Evolutionary conservation across 495 filamentous ascomycete genomes (phyloP), one percentile per base, ranked within the genome.

Genomic region (Podospora sp.): DNA sequence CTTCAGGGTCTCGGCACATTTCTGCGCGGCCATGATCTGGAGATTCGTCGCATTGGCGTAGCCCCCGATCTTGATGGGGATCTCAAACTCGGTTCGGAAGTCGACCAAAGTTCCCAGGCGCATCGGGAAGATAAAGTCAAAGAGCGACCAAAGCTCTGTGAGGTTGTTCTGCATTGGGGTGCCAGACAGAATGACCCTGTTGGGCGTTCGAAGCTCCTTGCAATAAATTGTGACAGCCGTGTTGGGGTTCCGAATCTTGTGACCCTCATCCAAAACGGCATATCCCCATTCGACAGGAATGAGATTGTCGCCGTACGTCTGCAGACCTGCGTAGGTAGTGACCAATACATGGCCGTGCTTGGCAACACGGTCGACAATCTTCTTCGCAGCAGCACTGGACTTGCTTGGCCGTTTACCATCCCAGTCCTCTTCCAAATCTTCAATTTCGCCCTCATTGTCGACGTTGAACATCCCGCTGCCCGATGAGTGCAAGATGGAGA

Each of bases 141-240:
- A 97, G 7, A 99, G 86, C 0, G 96, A 98, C 95, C 95, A 99
- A n/a, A 99, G 83, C 73, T 99, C 95, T 8, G 97, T 84, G 21
- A 99, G 90, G 75, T 98, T 99, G 78, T 99, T 99, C 76, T 99
- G 95, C 72, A 99, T 96, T 1, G 95, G 95, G 0, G 95, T 99
- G 8, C 95, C 95, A 0, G 95, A 97, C 6, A 98, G 82, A 66
- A 99, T 98, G 60, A 98, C 82, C 26, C 95, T 89, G 74, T 98
- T 94, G 3, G 88, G 83, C 7, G 95, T 98, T 35, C 88, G 84
- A 16, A 99, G 82, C 71, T 96, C 91, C 74, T 98, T 98, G 84
- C 91, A 96, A 71, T 91, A 90, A 57, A 97, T 90, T 0, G 95
- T 97, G 64, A 97, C 93, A 0, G 87, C 88, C 4, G 94, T 91